Percentiles rank a stretch among this genome's conserved stretches.
Evolutionary conservation across 176 grass and related monocot species (phyloP).

Genomic region (Eleusine coracana): DNA sequence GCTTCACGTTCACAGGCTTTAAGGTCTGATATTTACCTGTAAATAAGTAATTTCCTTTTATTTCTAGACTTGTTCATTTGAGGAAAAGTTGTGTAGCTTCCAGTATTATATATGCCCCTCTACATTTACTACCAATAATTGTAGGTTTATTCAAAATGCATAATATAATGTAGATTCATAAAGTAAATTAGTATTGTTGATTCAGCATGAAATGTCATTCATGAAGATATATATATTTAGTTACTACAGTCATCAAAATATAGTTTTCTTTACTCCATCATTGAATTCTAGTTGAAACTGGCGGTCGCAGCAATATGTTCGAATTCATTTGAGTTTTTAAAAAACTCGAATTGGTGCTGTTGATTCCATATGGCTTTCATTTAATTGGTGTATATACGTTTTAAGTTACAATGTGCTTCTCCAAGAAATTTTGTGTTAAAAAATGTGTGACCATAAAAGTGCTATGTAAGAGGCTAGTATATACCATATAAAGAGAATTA

Average conservation of each 20-base stretch:
- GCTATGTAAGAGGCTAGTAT: not conserved
- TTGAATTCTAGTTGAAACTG: not conserved
- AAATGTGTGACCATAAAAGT: not conserved
- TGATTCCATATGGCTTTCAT: not conserved
- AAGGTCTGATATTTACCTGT: slow-evolving; percentile 54
- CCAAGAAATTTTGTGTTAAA: not conserved
- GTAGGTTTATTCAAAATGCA: slow-evolving; percentile 11
- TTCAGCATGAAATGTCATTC: not conserved
- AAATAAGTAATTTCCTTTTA: slow-evolving; percentile 12
- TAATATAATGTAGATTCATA: not conserved
- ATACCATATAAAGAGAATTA: not conserved
- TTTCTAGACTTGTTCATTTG: not conserved
- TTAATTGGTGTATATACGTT: not conserved
- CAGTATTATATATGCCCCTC: not conserved
- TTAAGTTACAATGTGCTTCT: not conserved
- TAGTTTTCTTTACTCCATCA: not conserved
- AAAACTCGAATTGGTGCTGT: not conserved
- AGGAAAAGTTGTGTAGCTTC: not conserved
- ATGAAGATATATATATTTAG: too few relatives aligned
- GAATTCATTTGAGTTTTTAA: not conserved
- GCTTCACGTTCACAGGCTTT: slow-evolving; percentile 83
- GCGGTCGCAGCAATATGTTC: not conserved
- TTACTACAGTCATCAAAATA: not conserved
- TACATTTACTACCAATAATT: not conserved
- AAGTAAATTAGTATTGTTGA: not conserved